Base-by-base conservation (phyloP, 179 eudicot genomes). In the Amaranthus tricolor region DNA sequence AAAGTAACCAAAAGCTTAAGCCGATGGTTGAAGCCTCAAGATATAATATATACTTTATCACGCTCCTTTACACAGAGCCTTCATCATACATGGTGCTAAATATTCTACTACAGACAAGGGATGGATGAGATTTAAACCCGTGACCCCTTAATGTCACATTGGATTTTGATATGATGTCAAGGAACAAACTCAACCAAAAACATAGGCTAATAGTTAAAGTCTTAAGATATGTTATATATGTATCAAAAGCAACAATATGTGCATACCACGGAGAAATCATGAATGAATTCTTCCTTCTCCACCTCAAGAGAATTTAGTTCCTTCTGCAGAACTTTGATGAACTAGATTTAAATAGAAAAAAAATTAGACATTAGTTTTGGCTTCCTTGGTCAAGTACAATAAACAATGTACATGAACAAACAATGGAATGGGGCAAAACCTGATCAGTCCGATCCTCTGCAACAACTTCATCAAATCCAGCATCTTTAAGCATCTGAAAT, bases 361-460 rank as follows among this genome's bases (percentile, higher is more conserved):
- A 13, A 65, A 20, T 5, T 17, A 67, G 14, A 51, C 16, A 8
- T 54, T 53, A 82, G 77, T 75, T 12, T 14, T 11, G 16, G 45
- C 45, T 63, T 5, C 60, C 3, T 1, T 47, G 68, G 9, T 47
- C 19, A 40, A 49, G 4, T 4, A 44, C 10, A 31, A 31, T 52
- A 12, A 24, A 8, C 49, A 51, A 57, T 11, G 12, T 0, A 31
- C 40, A 78, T 4, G 51, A 67, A 19, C 15, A 61, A 47, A 66
- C 16, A 74, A 65, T 53, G 17, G 48, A 24, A 70, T 5, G 9
- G 43, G 9, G 12, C 47, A 20, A 60, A 53, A 95, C 99, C 95
- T 93, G 99, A 52, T 89, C 84, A 45, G 97, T 93, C 73, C 95
- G 87, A 81, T 95, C 97, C 85, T 95, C 97, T 12, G 99, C 95